Percentiles rank a stretch among this genome's conserved stretches.
These are phyloP conservation scores for Coccomyxa sp. DNA, from an alignment of 139 green algal species.

Conservation along the genomic window DNA sequence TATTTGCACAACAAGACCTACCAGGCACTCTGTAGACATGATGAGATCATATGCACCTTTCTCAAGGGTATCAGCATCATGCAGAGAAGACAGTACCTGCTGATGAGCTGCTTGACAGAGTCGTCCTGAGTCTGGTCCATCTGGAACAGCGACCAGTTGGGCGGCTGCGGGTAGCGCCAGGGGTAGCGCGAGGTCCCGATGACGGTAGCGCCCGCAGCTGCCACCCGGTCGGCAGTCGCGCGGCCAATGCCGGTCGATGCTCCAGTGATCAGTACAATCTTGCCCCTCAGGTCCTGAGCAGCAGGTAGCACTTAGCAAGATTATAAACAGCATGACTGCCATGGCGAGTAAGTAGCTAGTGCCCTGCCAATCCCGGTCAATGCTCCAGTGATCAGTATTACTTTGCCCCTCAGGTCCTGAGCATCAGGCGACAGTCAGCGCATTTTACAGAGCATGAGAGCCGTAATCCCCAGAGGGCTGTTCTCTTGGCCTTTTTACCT, in stretches of 20 bases:
- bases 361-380: neutral
- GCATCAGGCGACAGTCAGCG: neutral
- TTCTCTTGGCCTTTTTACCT: too few species aligned
- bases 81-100: neutral
- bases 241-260: slow-evolving; percentile 1
- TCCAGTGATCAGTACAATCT: slow-evolving; percentile 10
- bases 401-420: neutral
- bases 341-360: neutral
- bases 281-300: slow-evolving; percentile 4
- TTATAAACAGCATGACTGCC: neutral
- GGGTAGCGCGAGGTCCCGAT: neutral
- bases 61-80: neutral
- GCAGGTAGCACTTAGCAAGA: neutral
- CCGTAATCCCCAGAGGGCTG: too few species aligned
- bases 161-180: neutral
- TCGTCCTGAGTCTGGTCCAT: slow-evolving; percentile 3
- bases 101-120: slow-evolving; percentile 4
- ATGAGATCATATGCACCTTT: neutral
- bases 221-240: neutral
- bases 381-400: neutral
- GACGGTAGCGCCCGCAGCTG: neutral
- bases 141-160: slow-evolving; percentile 5
- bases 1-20: neutral
- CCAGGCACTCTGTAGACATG: neutral
- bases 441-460: too few species aligned